Base-by-base conservation (phyloP, 2,329 filamentous ascomycete genomes). In the Sclerotinia borealis region DNA sequence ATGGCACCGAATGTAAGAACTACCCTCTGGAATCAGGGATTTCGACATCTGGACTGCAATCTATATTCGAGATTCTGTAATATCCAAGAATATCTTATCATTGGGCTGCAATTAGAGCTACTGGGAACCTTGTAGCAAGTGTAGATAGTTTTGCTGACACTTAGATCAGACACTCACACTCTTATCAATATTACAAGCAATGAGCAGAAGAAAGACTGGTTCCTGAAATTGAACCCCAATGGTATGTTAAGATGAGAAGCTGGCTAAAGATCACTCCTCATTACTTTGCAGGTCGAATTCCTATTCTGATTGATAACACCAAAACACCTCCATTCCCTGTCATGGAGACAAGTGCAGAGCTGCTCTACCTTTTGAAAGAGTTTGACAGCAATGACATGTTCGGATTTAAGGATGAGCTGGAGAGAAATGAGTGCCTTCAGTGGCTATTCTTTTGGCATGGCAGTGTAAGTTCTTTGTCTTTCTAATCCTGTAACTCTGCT, bases 381-480 rank as follows among this genome's bases (percentile, higher is more conserved):
- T 55, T 29, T 11, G 82, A 84, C 71, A 79, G 77, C 65, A 72
- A 83, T 7, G 74, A 81, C 67, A 73, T 71, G 6, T 83, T 84
- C 68, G 78, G 79, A 22, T 85, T 84, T 75, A 77, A 77, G 52
- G 78, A 83, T 68, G 77, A 79, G 19, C 71, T 82, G 8, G 81
- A 84, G 72, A 73, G 76, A 17, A 82, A 74, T 66, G 73, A 83
- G 68, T 74, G 72, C 34, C 64, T 82, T 47, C 81, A 84, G 68
- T 83, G 81, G 81, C 74, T 81, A 1, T 82, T 83, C 72, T 84
- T 83, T 74, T 83, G 80, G 80, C 80, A 83, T 62, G 77, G 75
- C 75, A 52, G 15, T 81, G 75, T 77, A 71, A 60, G 72, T 69
- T 52, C 13, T 52, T 10, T 37, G 43, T 59, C 15, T 51, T 13